These are phyloP conservation scores for Zoysia pacifica DNA, from an alignment of 176 grass and related monocot genomes.

Conservation along the genomic window DNA sequence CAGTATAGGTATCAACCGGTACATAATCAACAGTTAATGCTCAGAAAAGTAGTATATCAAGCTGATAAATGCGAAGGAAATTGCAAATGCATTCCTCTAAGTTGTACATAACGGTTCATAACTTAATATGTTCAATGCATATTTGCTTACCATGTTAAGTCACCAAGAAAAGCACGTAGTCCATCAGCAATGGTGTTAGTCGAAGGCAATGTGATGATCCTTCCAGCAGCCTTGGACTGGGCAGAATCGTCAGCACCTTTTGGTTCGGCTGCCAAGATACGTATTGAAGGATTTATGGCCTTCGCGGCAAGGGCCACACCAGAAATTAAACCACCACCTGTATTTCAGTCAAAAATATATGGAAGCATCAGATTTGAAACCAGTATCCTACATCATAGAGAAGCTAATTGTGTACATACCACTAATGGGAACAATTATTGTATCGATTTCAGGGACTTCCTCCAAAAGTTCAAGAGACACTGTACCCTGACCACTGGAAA, in stretches of 20 bases:
- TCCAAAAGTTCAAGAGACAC: slow-evolving; percentile 84
- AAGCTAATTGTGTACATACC: slow-evolving; percentile 47
- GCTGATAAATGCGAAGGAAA: background rate
- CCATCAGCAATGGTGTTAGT: slow-evolving; percentile 91
- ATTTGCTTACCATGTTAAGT: slow-evolving; percentile 77
- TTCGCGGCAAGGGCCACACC: slow-evolving; percentile 86
- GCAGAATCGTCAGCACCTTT: slow-evolving; percentile 87
- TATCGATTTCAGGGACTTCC: slow-evolving; percentile 69
- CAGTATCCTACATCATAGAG: background rate
- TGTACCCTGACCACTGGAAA: slow-evolving; percentile 91
- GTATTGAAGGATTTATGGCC: slow-evolving; percentile 83
- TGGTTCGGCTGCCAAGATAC: slow-evolving; percentile 83
- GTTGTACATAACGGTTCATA: background rate
- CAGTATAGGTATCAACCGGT: slow-evolving; percentile 12
- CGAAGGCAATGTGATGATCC: slow-evolving; percentile 64
- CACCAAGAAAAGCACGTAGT: slow-evolving; percentile 86
- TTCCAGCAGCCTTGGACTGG: slow-evolving; percentile 80
- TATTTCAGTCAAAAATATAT: slow-evolving; percentile 25
- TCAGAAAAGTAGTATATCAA: background rate
- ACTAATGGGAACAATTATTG: slow-evolving; percentile 90
- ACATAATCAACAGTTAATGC: background rate
- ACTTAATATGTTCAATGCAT: background rate
- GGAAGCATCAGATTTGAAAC: background rate
- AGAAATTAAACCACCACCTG: slow-evolving; percentile 92
- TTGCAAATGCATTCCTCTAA: slow-evolving; percentile 9